phyloP scores from a whole-genome alignment of 139 green algal genomes.

The Coccomyxa sp. region DNA sequence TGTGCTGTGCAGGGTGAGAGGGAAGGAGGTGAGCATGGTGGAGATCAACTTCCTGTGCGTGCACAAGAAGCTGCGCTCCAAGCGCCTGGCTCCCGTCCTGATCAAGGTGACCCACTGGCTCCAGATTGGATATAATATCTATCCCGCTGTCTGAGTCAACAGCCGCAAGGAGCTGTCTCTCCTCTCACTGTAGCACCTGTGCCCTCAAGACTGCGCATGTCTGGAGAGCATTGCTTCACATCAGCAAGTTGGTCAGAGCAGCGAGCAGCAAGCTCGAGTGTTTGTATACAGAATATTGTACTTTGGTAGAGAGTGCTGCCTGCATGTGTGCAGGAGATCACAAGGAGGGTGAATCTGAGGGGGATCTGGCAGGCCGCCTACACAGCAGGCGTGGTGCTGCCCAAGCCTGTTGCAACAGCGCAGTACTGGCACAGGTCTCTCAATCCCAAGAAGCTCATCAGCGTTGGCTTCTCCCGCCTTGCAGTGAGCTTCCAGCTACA shows the following conservation, averaged over 20 bases:
- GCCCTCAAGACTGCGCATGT: too few relatives aligned
- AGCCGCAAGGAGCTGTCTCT: too few relatives aligned
- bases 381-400: conserved; percentile 94
- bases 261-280: too few relatives aligned
- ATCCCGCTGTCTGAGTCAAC: too few relatives aligned
- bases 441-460: conserved; percentile 96
- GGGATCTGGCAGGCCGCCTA: conserved; percentile 95
- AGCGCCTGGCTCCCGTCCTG: conserved; percentile 94
- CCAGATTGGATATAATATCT: background rate
- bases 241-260: too few relatives aligned
- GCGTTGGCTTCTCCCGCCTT: conserved; percentile 85
- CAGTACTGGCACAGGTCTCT: conserved; percentile 96
- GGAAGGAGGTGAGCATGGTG: conserved; percentile 59
- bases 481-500: conserved; percentile 25
- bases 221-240: too few relatives aligned
- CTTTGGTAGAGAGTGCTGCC: background rate
- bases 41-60: conserved; percentile 99
- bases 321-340: conserved; percentile 71
- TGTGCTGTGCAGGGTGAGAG: too few relatives aligned
- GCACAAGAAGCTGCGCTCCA: conserved; percentile 96
- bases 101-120: conserved; percentile 70
- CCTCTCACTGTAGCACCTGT: too few relatives aligned
- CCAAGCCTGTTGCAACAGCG: conserved; percentile 81
- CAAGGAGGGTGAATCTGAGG: conserved; percentile 79
- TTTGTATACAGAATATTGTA: background rate